Evolutionary conservation across 2,329 filamentous ascomycete species (phyloP), one percentile per base, ranked within the genome.

Genomic region (Graphilbum ipis-grandicollis): DNA sequence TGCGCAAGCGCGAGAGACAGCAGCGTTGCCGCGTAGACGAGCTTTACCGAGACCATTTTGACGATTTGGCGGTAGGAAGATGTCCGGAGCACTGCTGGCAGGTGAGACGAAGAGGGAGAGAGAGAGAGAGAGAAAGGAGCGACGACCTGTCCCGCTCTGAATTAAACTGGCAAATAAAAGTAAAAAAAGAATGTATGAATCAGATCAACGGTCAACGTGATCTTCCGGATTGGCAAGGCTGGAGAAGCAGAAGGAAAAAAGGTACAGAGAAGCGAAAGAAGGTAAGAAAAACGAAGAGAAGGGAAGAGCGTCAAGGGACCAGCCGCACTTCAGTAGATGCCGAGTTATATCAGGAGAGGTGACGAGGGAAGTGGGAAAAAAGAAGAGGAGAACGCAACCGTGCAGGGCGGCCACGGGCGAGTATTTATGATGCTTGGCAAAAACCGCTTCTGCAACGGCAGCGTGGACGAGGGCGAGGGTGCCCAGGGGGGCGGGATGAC

Each of bases 191-290:
- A 41, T 38, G 41, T 40, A 41, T 36, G 33, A 42, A 41, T 34
- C 17, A 46, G 48, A 51, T 46, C 34, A 46, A 53, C 51, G 51
- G 42, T 53, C 51, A 52, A 53, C 51, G 50, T 49, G 51, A 48
- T 49, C 47, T 44, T 46, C 41, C 50, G 47, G 45, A 42, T 47
- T 47, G 40, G 47, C 45, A 49, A 48, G 46, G 41, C 41, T 40
- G 43, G 42, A 41, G 39, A 44, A 42, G 39, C 40, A 43, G 36
- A 18, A 42, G 22, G 36, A 29, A 39, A 43, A 33, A 40, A 34
- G 42, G 35, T 29, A 39, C 33, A 41, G 26, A 33, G 41, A 42
- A 39, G 35, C 28, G 41, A 25, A 29, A 37, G 34, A 30, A 32
- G n/a, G 10, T 17, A 13, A 34, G 37, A 34, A 34, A 29, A 41